Percentiles rank a stretch among this genome's conserved stretches.
These are phyloP conservation scores for Pseudogymnoascus sp. DNA, from an alignment of 2,329 filamentous ascomycete species.

Conservation along the genomic window DNA sequence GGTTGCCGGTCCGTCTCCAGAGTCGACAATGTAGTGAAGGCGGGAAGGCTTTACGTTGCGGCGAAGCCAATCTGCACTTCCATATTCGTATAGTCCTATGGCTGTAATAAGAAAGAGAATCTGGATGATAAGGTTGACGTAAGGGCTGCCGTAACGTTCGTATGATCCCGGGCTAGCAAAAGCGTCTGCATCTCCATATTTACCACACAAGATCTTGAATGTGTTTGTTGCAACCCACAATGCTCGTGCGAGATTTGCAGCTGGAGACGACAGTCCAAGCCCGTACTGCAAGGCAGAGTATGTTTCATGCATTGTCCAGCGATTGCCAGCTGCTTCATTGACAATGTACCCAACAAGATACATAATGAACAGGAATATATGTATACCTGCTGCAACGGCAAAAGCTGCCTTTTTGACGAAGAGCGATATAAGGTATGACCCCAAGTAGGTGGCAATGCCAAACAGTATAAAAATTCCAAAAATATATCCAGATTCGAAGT, in stretches of 20 bases:
- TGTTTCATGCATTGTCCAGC: slow-evolving; percentile 43
- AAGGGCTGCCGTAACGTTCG: slow-evolving; percentile 22
- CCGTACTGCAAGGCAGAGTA: slow-evolving; percentile 50
- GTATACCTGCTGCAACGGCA: slow-evolving; percentile 23
- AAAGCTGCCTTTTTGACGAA: slow-evolving; percentile 24
- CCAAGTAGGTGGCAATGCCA: slow-evolving; percentile 24
- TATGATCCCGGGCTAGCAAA: slow-evolving; percentile 16
- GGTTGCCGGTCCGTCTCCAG: slow-evolving; percentile 22
- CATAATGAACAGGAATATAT: slow-evolving; percentile 35
- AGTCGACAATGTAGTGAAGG: slow-evolving; percentile 22
- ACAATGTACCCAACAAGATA: slow-evolving; percentile 43
- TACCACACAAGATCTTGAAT: slow-evolving; percentile 23
- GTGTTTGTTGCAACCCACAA: slow-evolving; percentile 41
- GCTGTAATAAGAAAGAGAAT: slow-evolving; percentile 20
- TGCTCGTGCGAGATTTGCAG: slow-evolving; percentile 50
- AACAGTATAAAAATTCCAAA: slow-evolving; percentile 23
- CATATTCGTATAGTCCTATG: slow-evolving; percentile 22
- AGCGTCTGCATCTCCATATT: slow-evolving; percentile 20
- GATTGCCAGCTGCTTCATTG: slow-evolving; percentile 50
- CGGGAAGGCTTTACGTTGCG: slow-evolving; percentile 20
- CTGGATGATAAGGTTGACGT: slow-evolving; percentile 23
- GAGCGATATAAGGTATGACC: slow-evolving; percentile 22
- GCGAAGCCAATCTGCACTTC: slow-evolving; percentile 23
- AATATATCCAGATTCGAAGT: slow-evolving; percentile 20
- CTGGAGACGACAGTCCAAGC: slow-evolving; percentile 48